Evolutionary conservation across 306 rosid species (phyloP).

Genomic region (Arachis stenosperma): DNA sequence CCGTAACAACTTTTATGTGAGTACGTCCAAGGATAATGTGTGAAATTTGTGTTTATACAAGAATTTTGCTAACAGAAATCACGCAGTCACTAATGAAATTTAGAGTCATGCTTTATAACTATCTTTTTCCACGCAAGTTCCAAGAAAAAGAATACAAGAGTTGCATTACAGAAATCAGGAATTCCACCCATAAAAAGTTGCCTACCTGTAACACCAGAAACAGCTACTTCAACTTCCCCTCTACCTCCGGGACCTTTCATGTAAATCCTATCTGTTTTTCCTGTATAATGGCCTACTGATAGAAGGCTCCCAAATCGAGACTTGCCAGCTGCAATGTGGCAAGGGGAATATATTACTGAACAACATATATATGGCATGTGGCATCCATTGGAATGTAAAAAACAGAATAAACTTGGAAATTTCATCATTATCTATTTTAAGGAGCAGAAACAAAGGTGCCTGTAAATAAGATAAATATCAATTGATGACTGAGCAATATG

Average conservation of each 20-base stretch:
- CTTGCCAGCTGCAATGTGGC: conserved; percentile 65
- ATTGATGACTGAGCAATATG: conserved; percentile 1
- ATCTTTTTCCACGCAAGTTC: conserved; percentile 3
- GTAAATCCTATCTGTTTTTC: conserved; percentile 87
- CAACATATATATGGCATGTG: conserved; percentile 32
- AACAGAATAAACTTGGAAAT: conserved; percentile 28
- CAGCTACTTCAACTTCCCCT: conserved; percentile 99
- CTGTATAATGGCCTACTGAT: conserved; percentile 69
- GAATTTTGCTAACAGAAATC: conserved; percentile 23
- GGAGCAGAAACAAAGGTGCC: conserved; percentile 33
- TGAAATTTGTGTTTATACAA: not conserved
- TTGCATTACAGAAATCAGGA: conserved; percentile 36
- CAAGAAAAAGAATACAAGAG: not conserved
- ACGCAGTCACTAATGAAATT: conserved; percentile 9
- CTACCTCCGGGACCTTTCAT: conserved; percentile 99
- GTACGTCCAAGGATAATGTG: too few relatives aligned
- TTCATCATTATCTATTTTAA: conserved; percentile 24
- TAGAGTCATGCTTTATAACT: not conserved
- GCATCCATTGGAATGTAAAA: conserved; percentile 24
- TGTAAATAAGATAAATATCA: conserved; percentile 11
- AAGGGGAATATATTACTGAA: conserved; percentile 28
- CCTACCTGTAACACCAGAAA: conserved; percentile 90
- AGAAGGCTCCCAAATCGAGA: conserved; percentile 91
- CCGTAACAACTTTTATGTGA: too few relatives aligned
- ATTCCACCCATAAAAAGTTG: conserved; percentile 25